Base-by-base conservation (phyloP, 1,284 basidiomycete genomes). In the Marasmius tenuissimus region DNA sequence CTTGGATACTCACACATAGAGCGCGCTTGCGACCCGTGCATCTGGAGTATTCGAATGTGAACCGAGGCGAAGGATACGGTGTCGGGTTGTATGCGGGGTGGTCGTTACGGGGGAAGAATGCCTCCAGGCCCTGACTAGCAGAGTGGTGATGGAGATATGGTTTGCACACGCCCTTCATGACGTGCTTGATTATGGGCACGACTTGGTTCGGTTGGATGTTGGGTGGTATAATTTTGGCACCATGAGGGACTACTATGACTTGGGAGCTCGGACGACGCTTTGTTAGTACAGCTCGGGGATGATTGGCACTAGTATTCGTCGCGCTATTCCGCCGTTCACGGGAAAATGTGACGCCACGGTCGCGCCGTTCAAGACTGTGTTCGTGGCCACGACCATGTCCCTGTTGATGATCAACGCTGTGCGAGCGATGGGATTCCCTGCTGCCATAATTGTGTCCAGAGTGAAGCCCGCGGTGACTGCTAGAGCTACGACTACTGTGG, bases 21-120 rank as follows among this genome's bases (percentile, higher is more conserved):
- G 90, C 91, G 73, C 88, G 92, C 74, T 85, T 86, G 60, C 77
- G 77, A 1, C 90, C 89, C 0, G 81, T 87, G 74, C 92, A 94
- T 61, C 79, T 86, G 14, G 91, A 93, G 69, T 89, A 91, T 65
- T 83, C 74, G 68, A 86, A 86, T 10, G 69, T 66, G 22, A 65
- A 62, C 38, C 62, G 66, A 42, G 40, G 67, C 66, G 35, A 68
- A 61, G n/a, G 65, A n/a, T 37, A 55, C 11, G 67, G 61, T 20
- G 63, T 61, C 16, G 59, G 48, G 48, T 65, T 55, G 27, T 51
- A 62, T 7, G 53, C 55, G 37, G 63, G 64, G 57, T 63, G 63
- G 22, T 59, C 51, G 22, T 55, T 51, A 22, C 39, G 54, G 16
- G 54, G 61, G 18, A 35, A 54, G 37, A 37, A 54, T 18, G n/a